Evolutionary conservation across 192 early-diverging fungal species (phyloP), one percentile per base, ranked within the genome.

Genomic region (Coemansia interrupta): DNA sequence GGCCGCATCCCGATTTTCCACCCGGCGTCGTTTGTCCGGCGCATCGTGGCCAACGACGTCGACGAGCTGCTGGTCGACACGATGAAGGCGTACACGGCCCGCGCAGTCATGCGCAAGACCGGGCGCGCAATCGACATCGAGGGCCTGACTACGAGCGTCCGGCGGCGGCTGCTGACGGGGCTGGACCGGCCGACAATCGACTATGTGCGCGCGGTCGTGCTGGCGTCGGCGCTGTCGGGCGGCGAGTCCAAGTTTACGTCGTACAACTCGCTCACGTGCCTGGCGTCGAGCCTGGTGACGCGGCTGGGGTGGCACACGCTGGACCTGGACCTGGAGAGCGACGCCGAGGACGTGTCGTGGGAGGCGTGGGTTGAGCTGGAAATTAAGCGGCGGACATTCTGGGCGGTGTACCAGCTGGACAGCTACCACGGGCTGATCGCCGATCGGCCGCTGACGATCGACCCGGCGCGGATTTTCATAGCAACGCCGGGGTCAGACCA

Each of bases 381-480:
- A 51, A 56, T 61, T 38, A 63, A 70, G 55, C 60, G 73, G 13
- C 73, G 73, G 45, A 77, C 73, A n/a, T 77, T 70, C 54, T 77
- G 73, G 73, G 68, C 63, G 2, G 68, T 67, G 38, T 77, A 77
- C 64, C 73, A 77, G 68, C 43, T 67, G 14, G 73, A 77, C 57
- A 64, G 73, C 68, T 71, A 77, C 64, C 68, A 77, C 60, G 55
- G 68, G 32, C 49, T 70, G 29, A 45, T 77, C 53, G 64, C 73
- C 30, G 73, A 77, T 50, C 73, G 73, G 6, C 73, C 67, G 3
- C 61, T 66, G 58, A 77, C 67, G 19, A 63, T 77, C 53, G 68
- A 63, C 60, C 38, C 47, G 13, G 49, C 64, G 28, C 73, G 64
- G 20, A 61, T 77, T 38, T 77, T 58, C 39, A 63, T 77, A 4